Evolutionary conservation across 1,284 basidiomycete genomes (phyloP), one percentile per base, ranked within the genome.

Genomic region (Agroathelia rolfsii): DNA sequence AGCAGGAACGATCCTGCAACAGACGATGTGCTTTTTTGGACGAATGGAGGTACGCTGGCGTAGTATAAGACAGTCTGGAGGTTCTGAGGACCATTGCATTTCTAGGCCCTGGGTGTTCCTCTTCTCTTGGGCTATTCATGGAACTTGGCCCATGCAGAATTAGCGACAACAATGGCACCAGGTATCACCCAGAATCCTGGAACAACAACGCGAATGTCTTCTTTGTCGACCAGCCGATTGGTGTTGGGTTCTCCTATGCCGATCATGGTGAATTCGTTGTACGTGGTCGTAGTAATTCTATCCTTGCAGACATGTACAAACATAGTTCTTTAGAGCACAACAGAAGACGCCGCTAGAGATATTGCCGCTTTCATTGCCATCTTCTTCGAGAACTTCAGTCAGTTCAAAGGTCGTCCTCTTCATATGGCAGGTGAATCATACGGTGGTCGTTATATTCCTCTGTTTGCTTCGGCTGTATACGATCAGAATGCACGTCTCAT

Each of bases 391-490:
- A 66, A 76, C 24, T 85, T 86, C 47, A 55, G 47, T 27, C 63
- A 76, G 42, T 80, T 78, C 57, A 68, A 76, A 45, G 76, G 76
- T 0, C 55, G 78, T 12, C 53, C 62, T 3, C 75, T 85, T 53
- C 80, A 84, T 46, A 72, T 84, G 66, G 64, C 79, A 12, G 80
- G 79, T 5, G 79, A 84, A 53, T 79, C 75, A 0, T 81, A 80
- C 48, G 73, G 66, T 0, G 87, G 88, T 3, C 74, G 85, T 14
- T 90, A 88, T 53, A 64, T 92, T 6, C 89, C 88, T 0, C 60
- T 88, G 4, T 92, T 87, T 42, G 89, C 87, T 0, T 63, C 81
- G 2, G 72, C 75, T 11, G 72, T 93, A 0, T 76, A 80, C 27
- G 87, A 92, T 53, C 77, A 84, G 41, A 92, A 93, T 50, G 56